These are phyloP conservation scores for Thermothelomyces thermophilus DNA, from an alignment of 2,329 filamentous ascomycete species.

Conservation along the genomic window DNA sequence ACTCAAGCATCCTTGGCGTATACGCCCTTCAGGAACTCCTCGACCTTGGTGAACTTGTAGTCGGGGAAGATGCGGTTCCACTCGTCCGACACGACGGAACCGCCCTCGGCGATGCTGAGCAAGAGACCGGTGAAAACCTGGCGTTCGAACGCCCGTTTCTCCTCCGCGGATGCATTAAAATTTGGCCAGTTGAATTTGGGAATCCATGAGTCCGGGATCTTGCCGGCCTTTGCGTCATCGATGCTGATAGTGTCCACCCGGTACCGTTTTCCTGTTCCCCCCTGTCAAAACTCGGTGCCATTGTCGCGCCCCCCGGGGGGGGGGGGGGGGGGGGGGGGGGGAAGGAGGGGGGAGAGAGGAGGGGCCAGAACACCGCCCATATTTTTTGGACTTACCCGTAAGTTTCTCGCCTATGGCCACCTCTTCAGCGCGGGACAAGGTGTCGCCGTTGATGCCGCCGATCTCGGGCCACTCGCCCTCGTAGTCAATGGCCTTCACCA, in stretches of 20 bases:
- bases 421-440: slow-evolving; percentile 27
- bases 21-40: slow-evolving; percentile 27
- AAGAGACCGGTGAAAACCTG: slow-evolving; percentile 22
- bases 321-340: too few species aligned
- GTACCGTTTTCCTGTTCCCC: slow-evolving; percentile 22
- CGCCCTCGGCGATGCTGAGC: slow-evolving; percentile 19
- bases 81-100: slow-evolving; percentile 28
- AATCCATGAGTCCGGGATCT: slow-evolving; percentile 17
- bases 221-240: slow-evolving; percentile 21
- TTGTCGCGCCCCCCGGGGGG: too few species aligned
- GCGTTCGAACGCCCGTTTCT: slow-evolving; percentile 17
- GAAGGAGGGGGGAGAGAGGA: too few species aligned
- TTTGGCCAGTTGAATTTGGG: slow-evolving; percentile 24
- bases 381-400: slow-evolving; percentile 24
- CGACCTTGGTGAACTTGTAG: slow-evolving; percentile 28
- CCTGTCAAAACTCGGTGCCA: not conserved
- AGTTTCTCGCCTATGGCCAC: slow-evolving; percentile 31
- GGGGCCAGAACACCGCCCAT: too few species aligned
- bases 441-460: slow-evolving; percentile 34
- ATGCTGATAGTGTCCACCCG: slow-evolving; percentile 28
- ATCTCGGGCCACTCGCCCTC: slow-evolving; percentile 35
- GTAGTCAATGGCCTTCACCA: slow-evolving; percentile 33
- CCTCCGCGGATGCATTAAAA: slow-evolving; percentile 21
- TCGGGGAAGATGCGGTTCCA: slow-evolving; percentile 34
- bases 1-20: slow-evolving; percentile 17